These are phyloP conservation scores for Ustanciosporium gigantosporum DNA, from an alignment of 1,284 basidiomycete species.

Conservation along the genomic window DNA sequence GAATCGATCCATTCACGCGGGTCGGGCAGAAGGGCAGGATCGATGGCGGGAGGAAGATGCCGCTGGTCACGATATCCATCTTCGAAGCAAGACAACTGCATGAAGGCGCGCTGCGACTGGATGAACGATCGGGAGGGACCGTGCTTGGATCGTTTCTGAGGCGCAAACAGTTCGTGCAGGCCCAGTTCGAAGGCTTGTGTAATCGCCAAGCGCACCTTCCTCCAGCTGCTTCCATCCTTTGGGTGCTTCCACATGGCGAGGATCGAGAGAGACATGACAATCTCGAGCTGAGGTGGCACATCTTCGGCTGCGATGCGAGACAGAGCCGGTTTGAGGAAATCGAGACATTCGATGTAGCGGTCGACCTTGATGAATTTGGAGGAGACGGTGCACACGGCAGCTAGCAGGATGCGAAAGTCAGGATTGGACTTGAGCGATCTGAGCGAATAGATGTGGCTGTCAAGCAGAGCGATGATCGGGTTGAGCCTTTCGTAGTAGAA, in stretches of 20 bases:
- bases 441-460: slow-evolving; percentile 60
- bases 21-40: slow-evolving; percentile 30
- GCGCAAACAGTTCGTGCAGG: slow-evolving; percentile 46
- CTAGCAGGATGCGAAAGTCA: slow-evolving; percentile 77
- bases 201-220: slow-evolving; percentile 56
- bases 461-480: slow-evolving; percentile 58
- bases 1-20: slow-evolving; percentile 43
- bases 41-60: slow-evolving; percentile 41
- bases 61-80: slow-evolving; percentile 39
- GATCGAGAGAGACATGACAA: slow-evolving; percentile 80
- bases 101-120: slow-evolving; percentile 32
- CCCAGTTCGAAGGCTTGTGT: slow-evolving; percentile 62
- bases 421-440: slow-evolving; percentile 69
- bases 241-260: slow-evolving; percentile 79
- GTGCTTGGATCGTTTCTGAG: slow-evolving; percentile 35
- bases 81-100: slow-evolving; percentile 42
- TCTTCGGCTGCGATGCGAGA: slow-evolving; percentile 69
- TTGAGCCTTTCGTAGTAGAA: slow-evolving; percentile 46
- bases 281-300: slow-evolving; percentile 74
- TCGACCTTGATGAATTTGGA: slow-evolving; percentile 81
- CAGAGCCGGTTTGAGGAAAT: slow-evolving; percentile 70
- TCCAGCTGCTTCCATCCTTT: slow-evolving; percentile 61
- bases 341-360: slow-evolving; percentile 43
- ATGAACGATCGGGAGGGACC: slow-evolving; percentile 30
- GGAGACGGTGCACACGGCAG: slow-evolving; percentile 77